Evolutionary conservation across 495 filamentous ascomycete genomes (phyloP).

Genomic region (Aspergillus indologenus): DNA sequence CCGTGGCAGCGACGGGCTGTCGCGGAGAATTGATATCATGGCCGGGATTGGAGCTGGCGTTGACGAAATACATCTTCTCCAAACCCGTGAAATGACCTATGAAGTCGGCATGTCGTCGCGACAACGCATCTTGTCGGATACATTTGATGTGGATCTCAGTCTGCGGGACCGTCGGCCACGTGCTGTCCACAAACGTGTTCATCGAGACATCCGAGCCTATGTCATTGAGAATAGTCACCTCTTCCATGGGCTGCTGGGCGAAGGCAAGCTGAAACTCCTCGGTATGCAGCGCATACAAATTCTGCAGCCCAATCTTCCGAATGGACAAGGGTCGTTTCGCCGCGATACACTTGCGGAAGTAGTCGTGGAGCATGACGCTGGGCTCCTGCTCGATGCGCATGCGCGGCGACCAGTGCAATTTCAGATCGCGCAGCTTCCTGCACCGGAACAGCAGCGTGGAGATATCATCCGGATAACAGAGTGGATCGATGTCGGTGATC

Average conservation of each 20-base stretch:
- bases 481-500: conserved; percentile 58
- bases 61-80: conserved; percentile 47
- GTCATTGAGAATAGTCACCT: conserved; percentile 51
- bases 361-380: conserved; percentile 50
- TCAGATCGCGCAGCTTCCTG: conserved; percentile 52
- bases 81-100: conserved; percentile 36
- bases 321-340: conserved; percentile 43
- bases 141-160: conserved; percentile 32
- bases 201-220: conserved; percentile 38
- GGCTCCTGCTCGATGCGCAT: conserved; percentile 59
- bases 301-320: conserved; percentile 51
- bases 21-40: conserved; percentile 32
- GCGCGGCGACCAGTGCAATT: conserved; percentile 58
- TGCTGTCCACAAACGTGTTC: conserved; percentile 55
- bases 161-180: conserved; percentile 39
- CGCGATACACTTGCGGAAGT: conserved; percentile 53
- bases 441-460: conserved; percentile 52
- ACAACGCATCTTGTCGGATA: conserved; percentile 41
- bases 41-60: conserved; percentile 27
- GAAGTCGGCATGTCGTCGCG: conserved; percentile 41
- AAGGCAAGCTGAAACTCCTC: conserved; percentile 41
- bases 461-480: conserved; percentile 65
- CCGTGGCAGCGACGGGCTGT: conserved; percentile 17
- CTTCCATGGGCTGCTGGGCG: conserved; percentile 40
- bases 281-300: conserved; percentile 54